Evolutionary conservation across 2,329 filamentous ascomycete species (phyloP).

Genomic region (Fusarium sambucinum): DNA sequence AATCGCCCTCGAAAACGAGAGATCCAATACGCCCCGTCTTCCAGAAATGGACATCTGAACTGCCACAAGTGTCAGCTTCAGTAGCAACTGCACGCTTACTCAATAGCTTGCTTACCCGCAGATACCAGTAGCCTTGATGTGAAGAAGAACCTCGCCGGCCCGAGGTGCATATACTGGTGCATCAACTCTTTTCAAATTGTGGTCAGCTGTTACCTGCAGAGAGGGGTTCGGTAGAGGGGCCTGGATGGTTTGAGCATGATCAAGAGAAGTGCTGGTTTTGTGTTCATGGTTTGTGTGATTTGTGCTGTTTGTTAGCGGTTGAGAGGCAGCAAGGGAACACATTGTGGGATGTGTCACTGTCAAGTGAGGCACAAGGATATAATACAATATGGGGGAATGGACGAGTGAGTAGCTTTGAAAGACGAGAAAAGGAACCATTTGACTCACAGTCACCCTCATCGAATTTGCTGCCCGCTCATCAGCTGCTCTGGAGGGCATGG

Average conservation of each 20-base stretch:
- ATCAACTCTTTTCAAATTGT: constrained; percentile 67
- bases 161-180: constrained; percentile 67
- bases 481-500: constrained; percentile 8
- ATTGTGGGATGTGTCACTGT: constrained; percentile 12
- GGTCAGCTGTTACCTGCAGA: constrained; percentile 67
- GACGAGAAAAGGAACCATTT: neutral
- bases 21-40: constrained; percentile 72
- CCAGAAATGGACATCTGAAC: constrained; percentile 78
- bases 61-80: constrained; percentile 39
- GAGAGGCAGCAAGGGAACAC: constrained; percentile 40
- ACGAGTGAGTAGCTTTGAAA: neutral
- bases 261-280: constrained; percentile 29
- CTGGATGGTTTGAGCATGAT: constrained; percentile 32
- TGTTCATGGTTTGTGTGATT: constrained; percentile 23
- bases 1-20: constrained; percentile 71
- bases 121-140: constrained; percentile 73
- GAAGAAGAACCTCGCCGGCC: constrained; percentile 67
- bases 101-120: constrained; percentile 63
- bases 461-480: constrained; percentile 24
- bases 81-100: neutral
- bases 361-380: neutral
- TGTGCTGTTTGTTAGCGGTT: constrained; percentile 25
- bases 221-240: constrained; percentile 51
- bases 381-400: neutral
- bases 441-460: neutral